phyloP scores from a whole-genome alignment of 2,329 filamentous ascomycete species.

The Trichophyton mentagrophytes region DNA sequence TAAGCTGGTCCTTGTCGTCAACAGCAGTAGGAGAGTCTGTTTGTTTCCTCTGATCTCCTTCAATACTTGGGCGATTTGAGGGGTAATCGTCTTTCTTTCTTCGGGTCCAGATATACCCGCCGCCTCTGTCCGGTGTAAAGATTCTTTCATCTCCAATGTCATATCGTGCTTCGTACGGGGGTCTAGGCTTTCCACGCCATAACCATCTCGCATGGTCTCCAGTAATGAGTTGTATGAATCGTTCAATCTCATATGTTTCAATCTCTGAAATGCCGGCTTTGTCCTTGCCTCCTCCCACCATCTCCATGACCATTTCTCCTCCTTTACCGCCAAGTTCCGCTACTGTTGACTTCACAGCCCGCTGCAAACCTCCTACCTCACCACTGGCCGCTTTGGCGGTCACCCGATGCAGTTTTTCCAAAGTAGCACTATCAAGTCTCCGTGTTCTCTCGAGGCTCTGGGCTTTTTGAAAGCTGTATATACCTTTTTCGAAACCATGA shows the following conservation, averaged over 20 bases:
- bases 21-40: slow-evolving; percentile 18
- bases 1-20: slow-evolving; percentile 35
- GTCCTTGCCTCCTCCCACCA: slow-evolving; percentile 64
- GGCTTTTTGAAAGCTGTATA: slow-evolving; percentile 79
- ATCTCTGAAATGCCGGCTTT: slow-evolving; percentile 85
- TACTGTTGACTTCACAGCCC: slow-evolving; percentile 88
- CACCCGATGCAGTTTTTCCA: slow-evolving; percentile 65
- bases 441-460: slow-evolving; percentile 68
- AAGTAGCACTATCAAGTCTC: slow-evolving; percentile 67
- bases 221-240: slow-evolving; percentile 62
- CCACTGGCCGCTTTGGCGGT: slow-evolving; percentile 83
- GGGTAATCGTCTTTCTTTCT: slow-evolving; percentile 24
- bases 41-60: slow-evolving; percentile 22
- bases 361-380: slow-evolving; percentile 83
- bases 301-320: slow-evolving; percentile 89
- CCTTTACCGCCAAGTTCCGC: slow-evolving; percentile 88
- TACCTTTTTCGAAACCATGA: slow-evolving; percentile 65
- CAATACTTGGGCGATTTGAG: slow-evolving; percentile 20
- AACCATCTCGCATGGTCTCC: slow-evolving; percentile 86
- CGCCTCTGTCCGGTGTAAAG: slow-evolving; percentile 35
- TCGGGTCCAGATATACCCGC: slow-evolving; percentile 35
- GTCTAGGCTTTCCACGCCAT: slow-evolving; percentile 82
- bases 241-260: slow-evolving; percentile 80
- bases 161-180: slow-evolving; percentile 20
- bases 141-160: slow-evolving; percentile 29